Percentiles rank a stretch among this genome's conserved stretches.
Conservation (phyloP, 495 filamentous ascomycete genomes). For the Neurospora sublineolata region DNA sequence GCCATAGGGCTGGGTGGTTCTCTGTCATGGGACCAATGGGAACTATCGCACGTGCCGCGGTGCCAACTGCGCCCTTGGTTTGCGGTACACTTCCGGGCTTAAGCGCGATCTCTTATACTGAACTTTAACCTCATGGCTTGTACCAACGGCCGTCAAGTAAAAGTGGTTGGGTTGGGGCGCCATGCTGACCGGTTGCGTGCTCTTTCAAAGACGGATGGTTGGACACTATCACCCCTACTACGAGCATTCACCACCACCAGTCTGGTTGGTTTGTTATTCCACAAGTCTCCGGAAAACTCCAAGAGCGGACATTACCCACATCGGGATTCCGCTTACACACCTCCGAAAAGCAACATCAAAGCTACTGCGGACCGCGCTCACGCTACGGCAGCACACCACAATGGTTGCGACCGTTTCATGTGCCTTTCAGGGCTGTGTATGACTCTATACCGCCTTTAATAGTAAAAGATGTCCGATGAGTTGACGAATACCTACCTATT, state of each 20-base stretch:
- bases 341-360: not conserved
- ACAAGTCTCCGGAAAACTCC: not conserved
- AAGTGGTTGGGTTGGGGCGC: not conserved
- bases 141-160: not conserved
- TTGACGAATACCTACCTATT: not conserved
- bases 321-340: not conserved
- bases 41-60: not conserved
- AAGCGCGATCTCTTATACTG: not conserved
- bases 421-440: not conserved
- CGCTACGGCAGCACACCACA: not conserved
- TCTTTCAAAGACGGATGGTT: not conserved
- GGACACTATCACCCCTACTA: not conserved
- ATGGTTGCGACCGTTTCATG: not conserved
- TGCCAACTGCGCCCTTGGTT: not conserved
- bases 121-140: not conserved
- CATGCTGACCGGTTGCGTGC: not conserved
- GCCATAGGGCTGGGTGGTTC: not conserved
- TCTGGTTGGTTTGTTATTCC: not conserved
- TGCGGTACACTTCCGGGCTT: not conserved
- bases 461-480: not conserved
- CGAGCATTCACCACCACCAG: not conserved
- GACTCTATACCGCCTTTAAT: not conserved
- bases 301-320: not conserved
- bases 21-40: not conserved
- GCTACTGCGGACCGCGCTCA: not conserved